Evolutionary conservation across 495 filamentous ascomycete genomes (phyloP).

Genomic region (Neurospora terricola): DNA sequence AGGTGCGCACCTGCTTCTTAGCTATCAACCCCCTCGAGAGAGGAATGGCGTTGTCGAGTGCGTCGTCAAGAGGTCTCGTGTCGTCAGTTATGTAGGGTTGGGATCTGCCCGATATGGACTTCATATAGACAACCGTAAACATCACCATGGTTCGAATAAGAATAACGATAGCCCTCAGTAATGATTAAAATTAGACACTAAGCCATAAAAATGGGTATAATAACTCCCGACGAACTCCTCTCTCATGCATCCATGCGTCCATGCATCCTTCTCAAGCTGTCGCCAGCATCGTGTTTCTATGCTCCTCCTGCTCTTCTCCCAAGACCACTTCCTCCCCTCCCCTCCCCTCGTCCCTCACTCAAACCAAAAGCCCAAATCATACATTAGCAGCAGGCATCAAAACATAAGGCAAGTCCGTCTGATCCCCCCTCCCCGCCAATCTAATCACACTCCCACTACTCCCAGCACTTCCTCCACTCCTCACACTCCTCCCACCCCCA

Average conservation of each 20-base stretch:
- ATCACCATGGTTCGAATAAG: background rate
- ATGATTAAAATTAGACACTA: background rate
- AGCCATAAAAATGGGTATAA: background rate
- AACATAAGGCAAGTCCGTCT: constrained; percentile 33
- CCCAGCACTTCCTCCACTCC: background rate
- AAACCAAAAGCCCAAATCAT: background rate
- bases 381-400: constrained; percentile 14
- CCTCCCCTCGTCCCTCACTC: background rate
- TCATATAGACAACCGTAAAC: background rate
- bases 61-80: background rate
- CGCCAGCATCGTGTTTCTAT: background rate
- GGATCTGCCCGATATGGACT: background rate
- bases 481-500: constrained; percentile 12
- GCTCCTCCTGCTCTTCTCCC: background rate
- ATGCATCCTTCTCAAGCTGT: background rate
- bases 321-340: background rate
- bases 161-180: background rate
- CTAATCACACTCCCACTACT: constrained; percentile 27
- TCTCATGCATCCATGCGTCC: background rate
- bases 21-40: background rate
- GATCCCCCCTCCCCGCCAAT: constrained; percentile 27
- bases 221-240: background rate
- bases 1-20: background rate
- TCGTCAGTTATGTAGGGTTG: background rate
- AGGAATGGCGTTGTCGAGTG: background rate